Evolutionary conservation across 2,329 filamentous ascomycete genomes (phyloP).

Genomic region (Seiridium unicorne): DNA sequence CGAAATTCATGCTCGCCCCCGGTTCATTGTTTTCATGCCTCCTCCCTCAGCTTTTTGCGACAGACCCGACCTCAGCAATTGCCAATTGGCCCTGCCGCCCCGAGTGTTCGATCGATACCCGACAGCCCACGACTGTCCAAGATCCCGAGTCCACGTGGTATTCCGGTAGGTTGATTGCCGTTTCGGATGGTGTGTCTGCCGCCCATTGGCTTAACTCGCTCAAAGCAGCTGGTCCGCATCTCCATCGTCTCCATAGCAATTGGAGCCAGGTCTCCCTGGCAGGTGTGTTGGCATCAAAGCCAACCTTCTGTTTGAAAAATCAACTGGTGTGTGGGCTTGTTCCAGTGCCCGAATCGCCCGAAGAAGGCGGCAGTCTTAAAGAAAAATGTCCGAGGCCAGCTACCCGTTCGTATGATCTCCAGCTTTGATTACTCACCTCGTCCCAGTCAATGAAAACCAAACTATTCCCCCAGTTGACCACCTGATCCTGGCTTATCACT

Average conservation of each 20-base stretch:
- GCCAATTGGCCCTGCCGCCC: background rate
- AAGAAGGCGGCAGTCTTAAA: background rate
- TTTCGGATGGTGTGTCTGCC: constrained; percentile 2
- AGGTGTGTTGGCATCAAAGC: background rate
- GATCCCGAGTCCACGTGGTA: background rate
- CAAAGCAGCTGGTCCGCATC: background rate
- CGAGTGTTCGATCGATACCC: background rate
- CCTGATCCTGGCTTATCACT: background rate
- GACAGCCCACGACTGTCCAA: background rate
- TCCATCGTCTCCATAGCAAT: background rate
- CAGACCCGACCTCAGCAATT: background rate
- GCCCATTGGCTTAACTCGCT: constrained; percentile 4
- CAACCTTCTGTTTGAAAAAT: background rate
- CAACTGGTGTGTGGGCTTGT: background rate
- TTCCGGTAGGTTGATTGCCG: background rate
- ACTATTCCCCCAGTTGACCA: background rate
- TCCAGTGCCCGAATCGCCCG: background rate
- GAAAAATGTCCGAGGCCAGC: background rate
- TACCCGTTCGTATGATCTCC: background rate
- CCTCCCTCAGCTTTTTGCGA: background rate
- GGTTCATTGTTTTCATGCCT: background rate
- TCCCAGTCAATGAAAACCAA: background rate
- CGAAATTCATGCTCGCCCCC: background rate
- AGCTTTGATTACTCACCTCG: background rate
- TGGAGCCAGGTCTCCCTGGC: background rate